phyloP scores from a whole-genome alignment of 768 basidiomycete genomes.

The Pholiota microspora region DNA sequence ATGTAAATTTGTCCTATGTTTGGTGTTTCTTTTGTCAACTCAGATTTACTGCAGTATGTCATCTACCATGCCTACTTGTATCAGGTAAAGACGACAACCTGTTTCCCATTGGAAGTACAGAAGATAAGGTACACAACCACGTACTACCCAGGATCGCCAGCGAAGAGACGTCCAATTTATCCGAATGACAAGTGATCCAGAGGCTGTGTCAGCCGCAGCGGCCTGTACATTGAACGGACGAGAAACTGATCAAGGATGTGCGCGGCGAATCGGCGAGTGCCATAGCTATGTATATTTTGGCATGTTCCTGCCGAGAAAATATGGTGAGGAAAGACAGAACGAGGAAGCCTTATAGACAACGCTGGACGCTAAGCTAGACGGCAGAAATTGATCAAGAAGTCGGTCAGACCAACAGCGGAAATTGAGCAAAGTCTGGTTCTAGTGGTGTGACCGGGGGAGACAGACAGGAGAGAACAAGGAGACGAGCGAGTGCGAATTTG shows the following conservation, averaged over 20 bases:
- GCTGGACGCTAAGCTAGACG: not conserved
- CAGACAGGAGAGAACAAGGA: conserved; percentile 5
- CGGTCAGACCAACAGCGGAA: not conserved
- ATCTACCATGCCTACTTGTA: not conserved
- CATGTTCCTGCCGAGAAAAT: not conserved
- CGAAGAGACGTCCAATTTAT: not conserved
- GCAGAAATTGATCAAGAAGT: conserved; percentile 8
- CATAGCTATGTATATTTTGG: not conserved
- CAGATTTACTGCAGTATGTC: too few relatives aligned
- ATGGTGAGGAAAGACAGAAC: not conserved
- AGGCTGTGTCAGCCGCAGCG: conserved; percentile 4
- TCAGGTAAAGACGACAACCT: not conserved
- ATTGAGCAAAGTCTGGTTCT: not conserved
- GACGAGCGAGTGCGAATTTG: not conserved
- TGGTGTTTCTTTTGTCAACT: not conserved
- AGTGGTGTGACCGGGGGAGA: not conserved
- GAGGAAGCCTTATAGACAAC: not conserved
- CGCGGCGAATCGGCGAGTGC: conserved; percentile 6
- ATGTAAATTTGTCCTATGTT: not conserved
- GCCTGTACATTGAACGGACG: not conserved
- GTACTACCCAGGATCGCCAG: not conserved
- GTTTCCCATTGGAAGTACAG: not conserved
- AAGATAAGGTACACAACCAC: not conserved
- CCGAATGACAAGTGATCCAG: not conserved
- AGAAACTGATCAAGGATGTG: not conserved